Evolutionary conservation across 2,329 filamentous ascomycete species (phyloP), one percentile per base, ranked within the genome.

Genomic region (Epichloe sylvatica): DNA sequence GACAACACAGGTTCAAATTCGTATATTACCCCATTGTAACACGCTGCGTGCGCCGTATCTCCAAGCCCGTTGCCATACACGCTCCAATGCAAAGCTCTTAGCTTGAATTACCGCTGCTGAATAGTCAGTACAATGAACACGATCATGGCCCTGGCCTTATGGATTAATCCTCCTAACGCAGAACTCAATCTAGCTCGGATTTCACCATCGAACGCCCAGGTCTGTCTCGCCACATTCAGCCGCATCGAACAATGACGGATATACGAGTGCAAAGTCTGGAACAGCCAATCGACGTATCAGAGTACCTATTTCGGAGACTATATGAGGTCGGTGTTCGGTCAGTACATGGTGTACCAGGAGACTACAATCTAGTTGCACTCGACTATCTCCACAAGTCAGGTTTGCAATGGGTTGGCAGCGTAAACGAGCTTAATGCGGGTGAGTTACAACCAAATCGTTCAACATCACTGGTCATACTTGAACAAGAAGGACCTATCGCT

Each of bases 371-470:
- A 45, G 72, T 78, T 15, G 73, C 81, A 8, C 71, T 86, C 23
- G 83, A 86, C 63, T 84, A 83, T 62, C 66, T 86, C 41, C 70
- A 74, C 23, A 70, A 75, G 36, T 69, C 70, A 45, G 76, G 72
- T 5, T 65, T 86, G 37, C 73, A 74, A 57, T 84, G 81, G 81
- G 77, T 83, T 39, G 78, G 78, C 51, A 86, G 81, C 61, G 78
- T 79, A 55, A 86, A 86, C 59, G 83, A 86, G 63, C 73, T 86
- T 51, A 86, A 86, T 61, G 83, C 83, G 43, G 79, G 80, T 80
- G 59, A 64, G 71, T 62, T 13, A 30, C 12, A 41, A 7, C 11
- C 23, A 40, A 34, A 1, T 8, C 25, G 25, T 34, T 34, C n/a
- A 8, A n/a, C 17, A 12, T 43, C 21, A 8, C 5, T 5, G 35